Percentiles rank a stretch among this genome's conserved stretches.
These are phyloP conservation scores for Ophiostoma perfectum DNA, from an alignment of 2,329 filamentous ascomycete species.

Conservation along the genomic window DNA sequence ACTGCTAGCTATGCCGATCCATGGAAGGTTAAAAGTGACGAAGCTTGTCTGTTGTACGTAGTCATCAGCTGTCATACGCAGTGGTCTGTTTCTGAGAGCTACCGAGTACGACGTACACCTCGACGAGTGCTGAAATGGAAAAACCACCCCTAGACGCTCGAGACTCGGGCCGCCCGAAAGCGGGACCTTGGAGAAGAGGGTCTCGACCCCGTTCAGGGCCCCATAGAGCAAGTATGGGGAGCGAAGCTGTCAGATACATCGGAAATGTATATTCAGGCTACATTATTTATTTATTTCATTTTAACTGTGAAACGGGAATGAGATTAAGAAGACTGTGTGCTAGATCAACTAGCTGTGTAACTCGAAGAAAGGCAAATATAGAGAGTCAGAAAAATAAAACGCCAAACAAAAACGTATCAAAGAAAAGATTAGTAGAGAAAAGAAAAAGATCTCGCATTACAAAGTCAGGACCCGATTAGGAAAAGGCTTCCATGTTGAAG, in stretches of 20 bases:
- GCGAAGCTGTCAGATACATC: too few species aligned
- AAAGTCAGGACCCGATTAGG: not conserved
- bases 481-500: not conserved
- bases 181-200: not conserved
- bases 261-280: not conserved
- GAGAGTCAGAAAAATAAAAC: not conserved
- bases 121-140: not conserved
- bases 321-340: not conserved
- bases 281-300: not conserved
- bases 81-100: too few species aligned
- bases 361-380: not conserved
- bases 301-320: not conserved
- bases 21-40: too few species aligned
- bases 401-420: not conserved
- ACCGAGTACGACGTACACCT: too few species aligned
- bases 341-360: not conserved
- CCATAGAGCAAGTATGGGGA: too few species aligned
- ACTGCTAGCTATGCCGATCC: too few species aligned
- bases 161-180: slow-evolving; percentile 21
- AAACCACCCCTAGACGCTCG: not conserved
- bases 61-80: too few species aligned
- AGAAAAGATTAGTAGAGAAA: not conserved
- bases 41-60: too few species aligned
- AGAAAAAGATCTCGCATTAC: not conserved
- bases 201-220: too few species aligned